Conservation (phyloP, 148 eudicot species). For the Fallopia convolvulus region DNA sequence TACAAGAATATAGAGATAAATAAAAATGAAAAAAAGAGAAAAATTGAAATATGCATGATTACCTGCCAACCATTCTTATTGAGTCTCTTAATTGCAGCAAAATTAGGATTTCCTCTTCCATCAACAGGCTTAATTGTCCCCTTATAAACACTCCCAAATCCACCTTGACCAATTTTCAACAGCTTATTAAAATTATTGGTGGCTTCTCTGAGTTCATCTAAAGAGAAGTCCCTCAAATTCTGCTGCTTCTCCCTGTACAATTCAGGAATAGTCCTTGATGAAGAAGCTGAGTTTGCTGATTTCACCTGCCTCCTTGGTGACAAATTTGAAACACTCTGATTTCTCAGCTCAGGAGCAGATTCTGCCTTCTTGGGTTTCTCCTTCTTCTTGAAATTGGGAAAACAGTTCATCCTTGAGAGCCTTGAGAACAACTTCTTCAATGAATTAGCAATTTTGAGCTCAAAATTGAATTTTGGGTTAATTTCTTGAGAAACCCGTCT, state of each 20-base stretch:
- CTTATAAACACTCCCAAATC: slow-evolving; percentile 20
- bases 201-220: slow-evolving; percentile 12
- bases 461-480: not conserved
- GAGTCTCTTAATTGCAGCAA: slow-evolving; percentile 42
- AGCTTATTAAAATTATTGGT: slow-evolving; percentile 12
- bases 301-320: slow-evolving; percentile 13
- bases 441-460: not conserved
- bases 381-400: slow-evolving; percentile 51
- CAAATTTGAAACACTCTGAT: slow-evolving; percentile 20
- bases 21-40: not conserved
- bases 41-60: not conserved
- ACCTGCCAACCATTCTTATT: slow-evolving; percentile 64
- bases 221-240: slow-evolving; percentile 10
- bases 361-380: slow-evolving; percentile 27
- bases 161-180: slow-evolving; percentile 19
- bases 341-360: slow-evolving; percentile 61
- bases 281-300: slow-evolving; percentile 28
- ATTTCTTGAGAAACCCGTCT: not conserved
- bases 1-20: not conserved
- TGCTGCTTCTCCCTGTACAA: slow-evolving; percentile 11
- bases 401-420: slow-evolving; percentile 52
- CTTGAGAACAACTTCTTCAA: not conserved
- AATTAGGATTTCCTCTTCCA: not conserved
- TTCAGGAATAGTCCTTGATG: slow-evolving; percentile 11
- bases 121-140: slow-evolving; percentile 3